A percentile compares a stretch with the other conserved stretches of the same genome.
Conservation (phyloP, 1,284 basidiomycete genomes). For the Hemileia vastatrix region DNA sequence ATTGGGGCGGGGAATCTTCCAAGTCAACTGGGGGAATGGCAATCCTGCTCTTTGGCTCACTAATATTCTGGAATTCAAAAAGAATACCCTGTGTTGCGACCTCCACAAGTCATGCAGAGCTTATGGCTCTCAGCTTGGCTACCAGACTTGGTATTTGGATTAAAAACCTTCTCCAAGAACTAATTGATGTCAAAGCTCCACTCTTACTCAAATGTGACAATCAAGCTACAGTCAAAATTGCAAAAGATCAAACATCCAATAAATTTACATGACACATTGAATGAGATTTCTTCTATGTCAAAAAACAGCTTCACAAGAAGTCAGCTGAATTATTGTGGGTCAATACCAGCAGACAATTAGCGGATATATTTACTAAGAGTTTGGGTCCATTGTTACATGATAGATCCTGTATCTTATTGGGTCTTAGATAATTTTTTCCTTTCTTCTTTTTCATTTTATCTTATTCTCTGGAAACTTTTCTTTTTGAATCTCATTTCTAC, state of each 20-base stretch:
- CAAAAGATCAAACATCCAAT: background rate
- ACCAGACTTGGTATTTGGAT: background rate
- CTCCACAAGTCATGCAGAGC: background rate
- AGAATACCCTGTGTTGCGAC: no score
- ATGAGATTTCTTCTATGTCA: slow-evolving; percentile 1
- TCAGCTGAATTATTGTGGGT: background rate
- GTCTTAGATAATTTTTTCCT: no score
- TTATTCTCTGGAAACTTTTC: no score
- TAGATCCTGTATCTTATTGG: no score
- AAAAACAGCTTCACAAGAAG: background rate
- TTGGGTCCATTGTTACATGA: no score
- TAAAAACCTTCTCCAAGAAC: background rate
- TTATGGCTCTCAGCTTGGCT: background rate
- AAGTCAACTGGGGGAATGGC: no score
- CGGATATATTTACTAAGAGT: background rate
- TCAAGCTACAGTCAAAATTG: background rate
- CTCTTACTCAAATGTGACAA: background rate
- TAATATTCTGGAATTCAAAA: no score
- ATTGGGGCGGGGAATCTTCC: no score
- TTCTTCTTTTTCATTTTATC: no score
- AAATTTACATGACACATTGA: background rate
- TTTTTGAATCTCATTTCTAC: no score
- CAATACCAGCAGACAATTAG: background rate
- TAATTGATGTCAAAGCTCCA: background rate
- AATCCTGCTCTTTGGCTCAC: no score